Evolutionary conservation across 1,139 yeast species (phyloP).

Genomic region (Hyphopichia wangnamkhiaoensis): DNA sequence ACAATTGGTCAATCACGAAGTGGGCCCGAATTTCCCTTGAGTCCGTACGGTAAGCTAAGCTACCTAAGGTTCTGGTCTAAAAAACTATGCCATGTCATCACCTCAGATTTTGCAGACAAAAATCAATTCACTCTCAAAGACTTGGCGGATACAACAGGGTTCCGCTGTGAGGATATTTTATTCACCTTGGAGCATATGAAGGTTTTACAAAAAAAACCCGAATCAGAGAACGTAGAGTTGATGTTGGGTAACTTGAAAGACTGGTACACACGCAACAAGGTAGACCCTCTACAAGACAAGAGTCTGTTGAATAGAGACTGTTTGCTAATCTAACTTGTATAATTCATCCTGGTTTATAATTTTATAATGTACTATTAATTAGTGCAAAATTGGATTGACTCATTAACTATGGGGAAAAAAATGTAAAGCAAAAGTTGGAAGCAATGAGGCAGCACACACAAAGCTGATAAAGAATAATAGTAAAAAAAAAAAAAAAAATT

Average conservation of each 20-base stretch:
- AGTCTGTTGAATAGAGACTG: constrained; percentile 29
- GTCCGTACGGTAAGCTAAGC: constrained; percentile 74
- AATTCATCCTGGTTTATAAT: too few species aligned
- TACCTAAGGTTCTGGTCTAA: constrained; percentile 81
- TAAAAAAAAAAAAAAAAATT: too few species aligned
- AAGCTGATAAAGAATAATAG: not conserved
- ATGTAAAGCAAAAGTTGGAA: too few species aligned
- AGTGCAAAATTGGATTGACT: too few species aligned
- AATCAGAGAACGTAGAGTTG: constrained; percentile 16
- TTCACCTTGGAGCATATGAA: constrained; percentile 64
- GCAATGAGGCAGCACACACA: too few species aligned
- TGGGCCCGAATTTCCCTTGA: constrained; percentile 91
- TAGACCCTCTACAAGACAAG: constrained; percentile 25
- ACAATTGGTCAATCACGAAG: constrained; percentile 56
- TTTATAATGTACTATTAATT: too few species aligned
- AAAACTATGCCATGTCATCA: constrained; percentile 24
- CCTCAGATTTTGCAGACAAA: constrained; percentile 10
- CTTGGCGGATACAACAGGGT: constrained; percentile 63
- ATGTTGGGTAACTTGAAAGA: constrained; percentile 22
- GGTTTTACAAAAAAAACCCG: constrained; percentile 33
- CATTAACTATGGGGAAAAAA: too few species aligned
- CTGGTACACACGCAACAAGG: constrained; percentile 30
- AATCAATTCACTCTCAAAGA: constrained; percentile 46
- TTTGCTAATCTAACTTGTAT: constrained; percentile 26
- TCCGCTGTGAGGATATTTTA: constrained; percentile 68